Evolutionary conservation across 495 filamentous ascomycete genomes (phyloP).

Genomic region (Podospora appendiculata): DNA sequence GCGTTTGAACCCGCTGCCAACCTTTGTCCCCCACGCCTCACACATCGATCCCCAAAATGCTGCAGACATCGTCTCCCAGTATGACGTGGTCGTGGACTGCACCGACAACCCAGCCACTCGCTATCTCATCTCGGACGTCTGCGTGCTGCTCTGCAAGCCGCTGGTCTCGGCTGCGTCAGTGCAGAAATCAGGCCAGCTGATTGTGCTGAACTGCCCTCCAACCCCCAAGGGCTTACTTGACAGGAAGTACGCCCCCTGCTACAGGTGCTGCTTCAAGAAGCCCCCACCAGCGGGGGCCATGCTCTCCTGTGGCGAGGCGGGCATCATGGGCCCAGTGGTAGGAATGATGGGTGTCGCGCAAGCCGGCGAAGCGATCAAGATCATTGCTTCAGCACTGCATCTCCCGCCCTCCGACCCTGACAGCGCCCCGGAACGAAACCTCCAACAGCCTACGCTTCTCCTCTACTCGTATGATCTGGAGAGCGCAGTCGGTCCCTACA

Average conservation of each 20-base stretch:
- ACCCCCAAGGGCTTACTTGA: conserved; percentile 28
- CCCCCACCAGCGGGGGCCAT: conserved; percentile 76
- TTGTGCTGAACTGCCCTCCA: conserved; percentile 67
- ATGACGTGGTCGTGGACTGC: conserved; percentile 87
- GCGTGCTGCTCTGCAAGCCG: conserved; percentile 68
- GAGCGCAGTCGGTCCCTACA: conserved; percentile 34
- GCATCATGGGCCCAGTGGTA: conserved; percentile 86
- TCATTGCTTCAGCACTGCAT: conserved; percentile 46
- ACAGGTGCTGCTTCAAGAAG: conserved; percentile 84
- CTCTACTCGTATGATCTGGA: conserved; percentile 59
- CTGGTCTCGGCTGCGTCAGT: conserved; percentile 85
- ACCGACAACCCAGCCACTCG: conserved; percentile 87
- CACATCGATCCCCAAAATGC: conserved; percentile 61
- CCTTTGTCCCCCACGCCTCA: conserved; percentile 50
- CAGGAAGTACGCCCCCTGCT: conserved; percentile 61
- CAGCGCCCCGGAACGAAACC: conserved; percentile 4
- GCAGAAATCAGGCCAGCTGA: conserved; percentile 80
- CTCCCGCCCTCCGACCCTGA: conserved; percentile 1
- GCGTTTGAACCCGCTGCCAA: conserved; percentile 60
- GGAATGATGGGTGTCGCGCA: conserved; percentile 91
- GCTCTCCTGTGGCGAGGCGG: conserved; percentile 80
- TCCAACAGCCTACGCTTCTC: conserved; percentile 45
- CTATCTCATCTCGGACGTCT: conserved; percentile 87
- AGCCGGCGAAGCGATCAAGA: conserved; percentile 81
- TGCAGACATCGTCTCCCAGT: conserved; percentile 51